phyloP scores from a whole-genome alignment of 164 flowering plant genomes.

The Platanus orientalis region DNA sequence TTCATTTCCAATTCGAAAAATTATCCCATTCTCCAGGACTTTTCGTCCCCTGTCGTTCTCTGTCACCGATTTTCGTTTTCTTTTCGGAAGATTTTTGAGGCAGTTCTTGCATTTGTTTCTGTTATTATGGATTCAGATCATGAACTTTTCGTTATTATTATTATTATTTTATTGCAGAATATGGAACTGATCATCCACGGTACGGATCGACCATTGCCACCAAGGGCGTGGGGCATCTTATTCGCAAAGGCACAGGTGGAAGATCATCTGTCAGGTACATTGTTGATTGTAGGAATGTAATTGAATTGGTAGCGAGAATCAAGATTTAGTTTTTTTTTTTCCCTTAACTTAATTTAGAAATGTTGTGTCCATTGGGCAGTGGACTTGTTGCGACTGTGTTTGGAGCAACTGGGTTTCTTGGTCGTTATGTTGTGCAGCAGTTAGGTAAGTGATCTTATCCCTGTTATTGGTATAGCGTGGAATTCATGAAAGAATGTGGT shows the following conservation, averaged over 20 bases:
- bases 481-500: too few relatives aligned
- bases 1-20: too few relatives aligned
- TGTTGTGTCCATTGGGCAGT: slow-evolving; percentile 38
- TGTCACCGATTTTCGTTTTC: slow-evolving; percentile 4
- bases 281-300: neutral
- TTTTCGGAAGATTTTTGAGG: neutral
- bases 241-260: slow-evolving; percentile 98
- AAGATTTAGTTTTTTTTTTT: too few relatives aligned
- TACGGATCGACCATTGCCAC: slow-evolving; percentile 57
- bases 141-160: neutral
- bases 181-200: slow-evolving; percentile 58
- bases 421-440: slow-evolving; percentile 94
- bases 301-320: too few relatives aligned
- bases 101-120: neutral
- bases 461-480: neutral
- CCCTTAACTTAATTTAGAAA: neutral
- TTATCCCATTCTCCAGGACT: slow-evolving; percentile 32
- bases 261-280: slow-evolving; percentile 95
- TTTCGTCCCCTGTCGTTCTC: too few relatives aligned
- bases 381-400: slow-evolving; percentile 94
- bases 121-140: neutral
- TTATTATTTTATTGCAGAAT: slow-evolving; percentile 30
- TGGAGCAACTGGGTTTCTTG: slow-evolving; percentile 98
- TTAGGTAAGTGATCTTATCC: slow-evolving; percentile 56
- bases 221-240: slow-evolving; percentile 63